Evolutionary conservation across 352 stramenopile species (phyloP), one percentile per base, ranked within the genome.

Genomic region (Phytopythium aichiense): DNA sequence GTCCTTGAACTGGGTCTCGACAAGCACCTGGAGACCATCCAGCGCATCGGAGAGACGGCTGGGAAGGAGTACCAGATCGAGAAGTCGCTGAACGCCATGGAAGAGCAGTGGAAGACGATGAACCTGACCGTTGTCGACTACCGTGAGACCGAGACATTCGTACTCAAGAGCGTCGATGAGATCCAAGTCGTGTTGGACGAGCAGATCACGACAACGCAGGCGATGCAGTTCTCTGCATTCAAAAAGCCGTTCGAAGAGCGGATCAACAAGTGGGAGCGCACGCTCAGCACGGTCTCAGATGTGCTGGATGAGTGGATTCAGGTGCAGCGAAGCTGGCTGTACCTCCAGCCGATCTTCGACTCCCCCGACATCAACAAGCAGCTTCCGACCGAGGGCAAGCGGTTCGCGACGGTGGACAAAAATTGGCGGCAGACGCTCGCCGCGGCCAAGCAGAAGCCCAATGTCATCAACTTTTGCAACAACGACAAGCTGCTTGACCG

Each of bases 341-440:
- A 98, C 58, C 64, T 98, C 49, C 92, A 98, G 65, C 95, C 95
- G 2, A 98, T 98, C 58, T 98, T 98, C 55, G 94, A 98, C 60
- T 98, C 89, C 0, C 84, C 91, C 0, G 94, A 98, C 61, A 98
- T 98, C 66, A 98, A 98, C 71, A 98, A 98, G 67, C 95, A 98
- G 63, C 84, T 98, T 7, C 94, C 95, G 1, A 78, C 88, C 0
- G 95, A 98, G 65, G 93, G 91, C 9, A 98, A 98, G 63, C 83
- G 94, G 2, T 98, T 98, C 58, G 84, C 89, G 1, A 97, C 91
- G 0, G 94, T 98, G 7, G 95, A 98, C 64, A 98, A 98, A 61
- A 98, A 98, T 61, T 99, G 94, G 94, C 77, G 94, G 4, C 81
- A 95, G 50, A 98, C 91, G 3, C 79, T 98, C 23, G 74, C 75